Evolutionary conservation across 2,329 filamentous ascomycete genomes (phyloP).

Genomic region (Fusarium sp.): DNA sequence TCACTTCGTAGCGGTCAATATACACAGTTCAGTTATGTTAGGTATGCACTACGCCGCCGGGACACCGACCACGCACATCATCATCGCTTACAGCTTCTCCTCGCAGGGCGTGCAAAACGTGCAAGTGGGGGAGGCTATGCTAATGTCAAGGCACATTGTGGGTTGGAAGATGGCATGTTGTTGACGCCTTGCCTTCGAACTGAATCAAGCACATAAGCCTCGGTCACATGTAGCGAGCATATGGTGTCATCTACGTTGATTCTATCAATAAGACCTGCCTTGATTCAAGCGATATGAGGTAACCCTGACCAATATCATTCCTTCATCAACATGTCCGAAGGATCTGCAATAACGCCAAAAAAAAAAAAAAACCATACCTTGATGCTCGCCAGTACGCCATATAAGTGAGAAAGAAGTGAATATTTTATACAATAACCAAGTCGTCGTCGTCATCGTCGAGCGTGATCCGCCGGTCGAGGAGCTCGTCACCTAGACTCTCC

Average conservation of each 20-base stretch:
- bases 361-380: conserved; percentile 17
- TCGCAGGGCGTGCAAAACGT: background rate
- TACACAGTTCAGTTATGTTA: background rate
- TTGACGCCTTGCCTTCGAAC: conserved; percentile 11
- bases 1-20: background rate
- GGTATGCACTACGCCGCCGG: conserved; percentile 6
- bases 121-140: background rate
- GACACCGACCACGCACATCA: background rate
- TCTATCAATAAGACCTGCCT: conserved; percentile 18
- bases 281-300: conserved; percentile 35
- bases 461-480: conserved; percentile 48
- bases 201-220: background rate
- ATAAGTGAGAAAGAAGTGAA: conserved; percentile 12
- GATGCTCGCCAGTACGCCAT: conserved; percentile 35
- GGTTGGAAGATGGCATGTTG: background rate
- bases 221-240: background rate
- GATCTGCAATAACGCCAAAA: conserved; percentile 35
- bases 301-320: conserved; percentile 35
- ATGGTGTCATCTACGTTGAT: background rate
- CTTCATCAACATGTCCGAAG: conserved; percentile 40
- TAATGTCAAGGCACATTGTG: background rate
- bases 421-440: conserved; percentile 57
- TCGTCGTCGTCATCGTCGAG: conserved; percentile 63
- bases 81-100: background rate
- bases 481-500: conserved; percentile 73